phyloP scores from a whole-genome alignment of 2,329 filamentous ascomycete species.

The Piedraia hortae region DNA sequence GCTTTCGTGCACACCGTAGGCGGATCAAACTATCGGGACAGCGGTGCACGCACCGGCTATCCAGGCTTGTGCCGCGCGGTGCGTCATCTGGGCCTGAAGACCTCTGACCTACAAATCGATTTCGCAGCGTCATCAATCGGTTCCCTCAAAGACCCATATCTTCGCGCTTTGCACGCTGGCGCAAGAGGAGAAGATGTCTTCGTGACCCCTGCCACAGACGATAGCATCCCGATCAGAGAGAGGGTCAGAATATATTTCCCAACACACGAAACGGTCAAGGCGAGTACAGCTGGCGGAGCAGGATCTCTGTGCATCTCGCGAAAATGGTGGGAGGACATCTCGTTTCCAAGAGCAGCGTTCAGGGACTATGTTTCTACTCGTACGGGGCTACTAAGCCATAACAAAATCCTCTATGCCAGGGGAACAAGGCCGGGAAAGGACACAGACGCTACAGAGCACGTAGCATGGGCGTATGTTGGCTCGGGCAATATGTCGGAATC shows the following conservation, averaged over 20 bases:
- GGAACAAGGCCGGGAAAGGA: slow-evolving; percentile 7
- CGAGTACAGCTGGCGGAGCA: slow-evolving; percentile 21
- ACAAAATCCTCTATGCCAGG: slow-evolving; percentile 28
- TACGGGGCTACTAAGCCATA: slow-evolving; percentile 56
- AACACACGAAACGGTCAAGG: slow-evolving; percentile 30
- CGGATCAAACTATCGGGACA: slow-evolving; percentile 11
- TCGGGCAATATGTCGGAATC: slow-evolving; percentile 82
- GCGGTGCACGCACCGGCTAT: slow-evolving; percentile 33
- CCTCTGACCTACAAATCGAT: slow-evolving; percentile 20
- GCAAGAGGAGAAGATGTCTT: slow-evolving; percentile 20
- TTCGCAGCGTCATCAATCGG: slow-evolving; percentile 63
- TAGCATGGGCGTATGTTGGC: slow-evolving; percentile 61
- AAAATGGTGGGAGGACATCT: slow-evolving; percentile 38
- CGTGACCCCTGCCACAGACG: slow-evolving; percentile 2
- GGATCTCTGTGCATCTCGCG: slow-evolving; percentile 61
- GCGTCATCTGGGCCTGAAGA: slow-evolving; percentile 29
- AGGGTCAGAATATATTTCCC: slow-evolving; percentile 58
- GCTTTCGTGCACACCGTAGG: slow-evolving; percentile 61
- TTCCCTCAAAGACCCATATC: slow-evolving; percentile 38
- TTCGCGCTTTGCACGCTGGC: slow-evolving; percentile 31
- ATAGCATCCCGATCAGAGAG: slow-evolving; percentile 15
- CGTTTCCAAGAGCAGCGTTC: slow-evolving; percentile 45
- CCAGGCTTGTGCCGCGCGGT: slow-evolving; percentile 46
- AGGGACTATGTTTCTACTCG: slow-evolving; percentile 50
- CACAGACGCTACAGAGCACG: slow-evolving; percentile 6